Evolutionary conservation across 148 eudicot species (phyloP).

Genomic region (Simmondsia chinensis): DNA sequence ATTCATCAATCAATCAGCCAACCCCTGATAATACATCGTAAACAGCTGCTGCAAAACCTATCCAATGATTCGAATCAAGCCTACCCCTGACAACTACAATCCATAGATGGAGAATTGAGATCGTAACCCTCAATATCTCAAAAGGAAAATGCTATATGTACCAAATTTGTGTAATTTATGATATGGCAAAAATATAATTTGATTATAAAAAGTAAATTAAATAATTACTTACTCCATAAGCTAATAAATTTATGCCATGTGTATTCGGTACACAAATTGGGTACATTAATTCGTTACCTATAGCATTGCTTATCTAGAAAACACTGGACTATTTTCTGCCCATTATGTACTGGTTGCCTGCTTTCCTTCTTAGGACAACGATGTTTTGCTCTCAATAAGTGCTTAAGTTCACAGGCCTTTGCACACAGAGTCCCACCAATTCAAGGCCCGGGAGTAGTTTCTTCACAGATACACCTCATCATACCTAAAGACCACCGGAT

Average conservation of each 20-base stretch:
- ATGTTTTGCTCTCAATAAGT: conserved; percentile 19
- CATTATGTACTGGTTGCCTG: conserved; percentile 12
- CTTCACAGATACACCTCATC: conserved; percentile 22
- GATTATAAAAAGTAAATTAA: no score
- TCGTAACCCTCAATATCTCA: no score
- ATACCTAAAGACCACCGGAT: conserved; percentile 29
- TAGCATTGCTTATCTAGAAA: no score
- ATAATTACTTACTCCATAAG: no score
- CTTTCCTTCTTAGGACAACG: conserved; percentile 19
- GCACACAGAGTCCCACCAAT: conserved; percentile 21
- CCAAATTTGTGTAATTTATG: no score
- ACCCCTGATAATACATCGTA: not conserved
- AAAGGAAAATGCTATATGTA: no score
- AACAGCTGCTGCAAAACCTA: not conserved
- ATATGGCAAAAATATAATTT: no score
- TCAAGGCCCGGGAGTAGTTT: conserved; percentile 25
- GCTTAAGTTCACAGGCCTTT: conserved; percentile 22
- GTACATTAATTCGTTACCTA: no score
- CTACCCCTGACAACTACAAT: no score
- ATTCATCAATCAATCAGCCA: conserved; percentile 4
- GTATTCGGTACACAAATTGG: conserved; percentile 5
- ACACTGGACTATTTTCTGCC: conserved; percentile 15
- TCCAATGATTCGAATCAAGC: not conserved
- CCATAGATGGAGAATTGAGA: no score
- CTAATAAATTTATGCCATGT: no score